Percentiles rank a stretch among this genome's conserved stretches.
Evolutionary conservation across 2,329 filamentous ascomycete genomes (phyloP).

Genomic region (Pseudogymnoascus sp.): DNA sequence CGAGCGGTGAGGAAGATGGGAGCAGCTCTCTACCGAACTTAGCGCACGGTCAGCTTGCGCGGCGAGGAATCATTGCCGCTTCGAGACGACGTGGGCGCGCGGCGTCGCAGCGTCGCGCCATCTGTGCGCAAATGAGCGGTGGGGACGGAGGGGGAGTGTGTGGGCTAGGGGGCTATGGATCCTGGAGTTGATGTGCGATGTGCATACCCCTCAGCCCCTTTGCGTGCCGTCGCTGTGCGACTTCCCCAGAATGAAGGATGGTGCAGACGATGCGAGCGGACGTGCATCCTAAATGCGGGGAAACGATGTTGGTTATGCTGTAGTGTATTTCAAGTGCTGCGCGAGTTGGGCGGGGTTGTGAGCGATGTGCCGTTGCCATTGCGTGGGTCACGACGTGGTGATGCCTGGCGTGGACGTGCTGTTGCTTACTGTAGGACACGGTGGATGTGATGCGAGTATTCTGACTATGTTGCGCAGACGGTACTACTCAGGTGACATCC

Average conservation of each 20-base stretch:
- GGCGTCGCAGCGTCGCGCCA: background rate
- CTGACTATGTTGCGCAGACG: background rate
- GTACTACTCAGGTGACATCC: background rate
- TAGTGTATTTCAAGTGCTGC: background rate
- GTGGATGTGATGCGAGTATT: constrained; percentile 2
- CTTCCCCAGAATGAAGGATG: constrained; percentile 1
- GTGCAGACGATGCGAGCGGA: background rate
- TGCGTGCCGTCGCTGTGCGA: background rate
- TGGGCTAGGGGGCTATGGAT: background rate
- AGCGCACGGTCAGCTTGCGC: background rate
- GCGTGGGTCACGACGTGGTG: background rate
- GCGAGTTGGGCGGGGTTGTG: background rate
- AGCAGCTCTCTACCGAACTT: background rate
- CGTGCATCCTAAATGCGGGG: background rate
- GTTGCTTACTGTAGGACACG: background rate
- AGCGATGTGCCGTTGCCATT: background rate
- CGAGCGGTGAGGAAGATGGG: background rate
- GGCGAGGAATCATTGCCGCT: background rate
- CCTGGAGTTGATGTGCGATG: background rate
- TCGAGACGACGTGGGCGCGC: background rate
- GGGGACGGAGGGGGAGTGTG: background rate
- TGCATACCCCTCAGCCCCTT: constrained; percentile 1
- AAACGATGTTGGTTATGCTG: background rate
- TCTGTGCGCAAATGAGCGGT: constrained; percentile 3
- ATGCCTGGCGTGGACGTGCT: background rate